Conservation (phyloP, 2,329 filamentous ascomycete species). For the Sclerotiophoma versabilis region DNA sequence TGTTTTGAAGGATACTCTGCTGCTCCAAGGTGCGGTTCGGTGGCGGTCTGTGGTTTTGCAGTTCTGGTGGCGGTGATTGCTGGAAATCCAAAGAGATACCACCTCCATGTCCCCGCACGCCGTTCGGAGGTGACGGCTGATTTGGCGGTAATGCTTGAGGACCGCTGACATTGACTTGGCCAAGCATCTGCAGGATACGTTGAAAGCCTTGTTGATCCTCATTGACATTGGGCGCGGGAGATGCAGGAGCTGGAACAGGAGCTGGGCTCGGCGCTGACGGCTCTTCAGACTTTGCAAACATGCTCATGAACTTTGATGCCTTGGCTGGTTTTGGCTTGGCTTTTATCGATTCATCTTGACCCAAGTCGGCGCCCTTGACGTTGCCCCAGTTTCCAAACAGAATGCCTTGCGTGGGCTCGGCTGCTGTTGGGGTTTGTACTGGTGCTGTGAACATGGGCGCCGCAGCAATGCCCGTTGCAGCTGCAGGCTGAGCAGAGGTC, state of each 20-base stretch:
- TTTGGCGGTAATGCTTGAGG: slow-evolving; percentile 28
- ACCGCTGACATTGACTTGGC: slow-evolving; percentile 52
- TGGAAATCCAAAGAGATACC: slow-evolving; percentile 44
- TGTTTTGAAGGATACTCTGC: slow-evolving; percentile 46
- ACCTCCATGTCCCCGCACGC: slow-evolving; percentile 35
- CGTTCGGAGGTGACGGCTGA: slow-evolving; percentile 35
- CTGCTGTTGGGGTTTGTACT: slow-evolving; percentile 61
- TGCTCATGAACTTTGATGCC: slow-evolving; percentile 84
- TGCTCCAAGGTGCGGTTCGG: slow-evolving; percentile 43
- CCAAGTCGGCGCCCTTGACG: slow-evolving; percentile 54
- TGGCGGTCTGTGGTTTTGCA: slow-evolving; percentile 31
- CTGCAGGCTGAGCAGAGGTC: slow-evolving; percentile 24
- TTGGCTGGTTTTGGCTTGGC: slow-evolving; percentile 66
- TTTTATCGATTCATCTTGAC: slow-evolving; percentile 30
- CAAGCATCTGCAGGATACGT: slow-evolving; percentile 80
- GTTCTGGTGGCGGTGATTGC: slow-evolving; percentile 40
- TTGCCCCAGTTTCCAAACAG: slow-evolving; percentile 72
- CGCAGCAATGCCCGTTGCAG: slow-evolving; percentile 27
- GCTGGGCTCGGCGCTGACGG: slow-evolving; percentile 24
- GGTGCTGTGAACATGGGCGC: slow-evolving; percentile 51
- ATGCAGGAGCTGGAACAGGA: slow-evolving; percentile 24
- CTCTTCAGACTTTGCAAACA: slow-evolving; percentile 60
- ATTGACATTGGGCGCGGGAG: slow-evolving; percentile 51
- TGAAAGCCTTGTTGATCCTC: slow-evolving; percentile 88
- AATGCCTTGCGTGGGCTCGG: slow-evolving; percentile 75